Evolutionary conservation across 2,329 filamentous ascomycete genomes (phyloP).

Genomic region (Aspergillus fructus): DNA sequence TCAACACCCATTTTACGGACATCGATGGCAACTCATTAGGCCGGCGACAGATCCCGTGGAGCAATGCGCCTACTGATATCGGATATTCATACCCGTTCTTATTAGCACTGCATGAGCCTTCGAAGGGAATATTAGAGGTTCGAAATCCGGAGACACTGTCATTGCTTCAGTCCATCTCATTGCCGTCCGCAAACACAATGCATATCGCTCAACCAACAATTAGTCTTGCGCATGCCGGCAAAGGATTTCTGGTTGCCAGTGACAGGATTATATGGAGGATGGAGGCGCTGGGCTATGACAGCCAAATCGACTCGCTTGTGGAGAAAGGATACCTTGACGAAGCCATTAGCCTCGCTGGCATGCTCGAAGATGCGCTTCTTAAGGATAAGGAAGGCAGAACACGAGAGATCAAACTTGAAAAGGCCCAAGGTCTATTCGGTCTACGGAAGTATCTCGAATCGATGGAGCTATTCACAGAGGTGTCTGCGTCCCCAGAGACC

Average conservation of each 20-base stretch:
- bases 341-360: conserved; percentile 80
- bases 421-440: conserved; percentile 81
- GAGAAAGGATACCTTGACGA: conserved; percentile 77
- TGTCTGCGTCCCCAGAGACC: conserved; percentile 83
- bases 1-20: conserved; percentile 91
- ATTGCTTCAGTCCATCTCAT: conserved; percentile 78
- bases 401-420: conserved; percentile 84
- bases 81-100: conserved; percentile 98
- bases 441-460: conserved; percentile 80
- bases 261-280: conserved; percentile 95
- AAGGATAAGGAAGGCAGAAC: conserved; percentile 77
- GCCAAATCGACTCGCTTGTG: conserved; percentile 80
- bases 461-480: conserved; percentile 86
- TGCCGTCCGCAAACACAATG: conserved; percentile 79
- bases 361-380: conserved; percentile 90
- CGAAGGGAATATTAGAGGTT: conserved; percentile 84
- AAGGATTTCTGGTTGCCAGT: conserved; percentile 90
- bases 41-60: conserved; percentile 90
- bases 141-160: conserved; percentile 89
- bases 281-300: conserved; percentile 87
- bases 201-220: conserved; percentile 92
- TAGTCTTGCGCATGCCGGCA: conserved; percentile 92
- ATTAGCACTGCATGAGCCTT: conserved; percentile 76
- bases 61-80: conserved; percentile 79
- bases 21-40: conserved; percentile 77